Evolutionary conservation across 2,329 filamentous ascomycete species (phyloP).

Genomic region (Aspergillus japonicus): DNA sequence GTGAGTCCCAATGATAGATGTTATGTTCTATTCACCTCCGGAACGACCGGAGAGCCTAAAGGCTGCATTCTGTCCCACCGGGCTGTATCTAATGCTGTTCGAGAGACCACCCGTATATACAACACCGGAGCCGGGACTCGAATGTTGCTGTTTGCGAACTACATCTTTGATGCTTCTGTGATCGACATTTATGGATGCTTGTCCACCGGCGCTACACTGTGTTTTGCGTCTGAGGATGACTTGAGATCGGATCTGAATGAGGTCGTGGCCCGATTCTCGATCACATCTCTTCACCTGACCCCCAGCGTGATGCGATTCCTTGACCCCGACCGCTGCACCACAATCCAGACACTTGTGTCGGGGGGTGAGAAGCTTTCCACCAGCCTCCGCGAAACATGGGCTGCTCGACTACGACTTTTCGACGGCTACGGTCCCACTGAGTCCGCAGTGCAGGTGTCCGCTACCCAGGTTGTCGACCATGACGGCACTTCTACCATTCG

Average conservation of each 20-base stretch:
- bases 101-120: background rate
- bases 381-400: background rate
- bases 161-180: background rate
- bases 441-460: background rate
- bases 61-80: background rate
- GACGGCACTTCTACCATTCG: background rate
- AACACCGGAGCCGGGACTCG: background rate
- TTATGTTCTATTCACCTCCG: background rate
- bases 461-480: background rate
- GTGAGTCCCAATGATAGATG: background rate
- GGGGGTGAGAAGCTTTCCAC: background rate
- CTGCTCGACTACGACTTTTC: background rate
- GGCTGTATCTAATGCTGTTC: background rate
- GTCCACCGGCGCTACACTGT: background rate
- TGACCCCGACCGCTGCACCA: background rate
- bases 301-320: background rate
- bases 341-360: background rate
- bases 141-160: background rate
- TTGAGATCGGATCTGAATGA: background rate
- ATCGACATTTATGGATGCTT: background rate
- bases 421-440: background rate
- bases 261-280: background rate
- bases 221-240: background rate
- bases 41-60: background rate
- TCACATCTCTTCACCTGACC: background rate